Base-by-base conservation (phyloP, 1,139 yeast species). In the Arxiozyma heterogenica region DNA sequence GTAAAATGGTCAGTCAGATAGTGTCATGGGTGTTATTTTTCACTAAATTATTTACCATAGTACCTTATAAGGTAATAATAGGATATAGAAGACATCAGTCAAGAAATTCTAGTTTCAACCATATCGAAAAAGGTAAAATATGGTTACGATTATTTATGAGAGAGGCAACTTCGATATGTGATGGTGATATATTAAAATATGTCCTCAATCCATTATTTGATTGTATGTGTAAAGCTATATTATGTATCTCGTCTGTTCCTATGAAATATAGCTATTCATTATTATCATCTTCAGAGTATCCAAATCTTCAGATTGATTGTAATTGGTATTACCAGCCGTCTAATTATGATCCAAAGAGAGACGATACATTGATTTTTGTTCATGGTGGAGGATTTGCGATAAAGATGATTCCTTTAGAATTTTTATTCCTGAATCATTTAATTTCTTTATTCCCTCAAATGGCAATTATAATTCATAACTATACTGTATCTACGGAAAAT, bases 301-400 rank as follows among this genome's bases (percentile, higher is more conserved):
- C 39, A 15, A 44, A 25, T 25, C 47, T n/a, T 11, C 27, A 27
- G 4, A 25, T 23, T 44, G 38, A 44, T n/a, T 52, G 34, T 47
- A 46, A 44, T 20, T 58, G 59, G 60, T 53, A 53, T 39, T 42
- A 46, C 11, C 54, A 52, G 27, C 60, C 63, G 5, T 20, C 43
- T 1, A 43, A 42, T 25, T 61, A 60, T 46, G 53, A 60, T 46
- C 58, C 61, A 12, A 41, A 27, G n/a, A 38, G 11, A 6, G 64
- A 61, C 44, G 56, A 55, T 1, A 49, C 58, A 17, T 23, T 61
- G 22, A 39, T 61, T 17, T 61, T 53, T 34, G 55, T 55, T n/a
- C 65, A 61, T 53, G 65, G 65, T 39, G 65, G 65, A 50, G 65
- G 64, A 2, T 61, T 56, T 54, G 60, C 61, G 4, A 23, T 61